Evolutionary conservation across 2,329 filamentous ascomycete species (phyloP).

Genomic region (Colletotrichum kahawae): DNA sequence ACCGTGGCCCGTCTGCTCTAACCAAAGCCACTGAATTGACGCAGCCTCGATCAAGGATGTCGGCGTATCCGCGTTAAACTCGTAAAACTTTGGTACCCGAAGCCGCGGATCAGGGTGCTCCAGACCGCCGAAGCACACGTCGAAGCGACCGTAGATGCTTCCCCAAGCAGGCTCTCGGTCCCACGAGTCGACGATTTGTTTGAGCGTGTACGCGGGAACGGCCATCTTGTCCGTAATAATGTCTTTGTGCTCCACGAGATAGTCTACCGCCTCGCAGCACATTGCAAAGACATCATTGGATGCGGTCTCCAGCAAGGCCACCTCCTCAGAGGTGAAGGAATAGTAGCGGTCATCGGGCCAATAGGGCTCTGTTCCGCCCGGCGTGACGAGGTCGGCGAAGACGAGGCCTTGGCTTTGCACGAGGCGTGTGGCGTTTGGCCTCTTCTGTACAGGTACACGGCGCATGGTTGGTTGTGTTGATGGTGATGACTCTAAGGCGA

Average conservation of each 20-base stretch:
- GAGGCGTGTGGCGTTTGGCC: neutral
- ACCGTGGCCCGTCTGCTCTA: neutral
- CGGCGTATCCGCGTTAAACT: conserved; percentile 3
- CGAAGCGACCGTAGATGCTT: conserved; percentile 6
- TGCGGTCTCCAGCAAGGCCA: neutral
- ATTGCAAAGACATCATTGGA: neutral
- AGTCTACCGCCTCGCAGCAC: conserved; percentile 3
- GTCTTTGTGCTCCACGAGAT: neutral
- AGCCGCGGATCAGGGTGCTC: neutral
- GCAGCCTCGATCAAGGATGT: neutral
- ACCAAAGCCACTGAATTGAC: neutral
- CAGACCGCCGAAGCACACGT: neutral
- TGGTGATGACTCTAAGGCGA: neutral
- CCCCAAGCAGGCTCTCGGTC: conserved; percentile 1
- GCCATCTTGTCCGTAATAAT: neutral
- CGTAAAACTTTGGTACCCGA: neutral
- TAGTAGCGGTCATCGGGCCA: conserved; percentile 11
- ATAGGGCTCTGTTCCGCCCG: neutral
- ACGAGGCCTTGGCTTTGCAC: neutral
- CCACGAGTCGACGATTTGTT: neutral
- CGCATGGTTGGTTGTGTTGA: neutral
- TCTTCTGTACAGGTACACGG: neutral
- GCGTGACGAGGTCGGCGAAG: neutral
- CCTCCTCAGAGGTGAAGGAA: neutral
- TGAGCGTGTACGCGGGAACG: neutral